Evolutionary conservation across 140 eudicot genomes (phyloP).

Genomic region (Anethum foeniculum): DNA sequence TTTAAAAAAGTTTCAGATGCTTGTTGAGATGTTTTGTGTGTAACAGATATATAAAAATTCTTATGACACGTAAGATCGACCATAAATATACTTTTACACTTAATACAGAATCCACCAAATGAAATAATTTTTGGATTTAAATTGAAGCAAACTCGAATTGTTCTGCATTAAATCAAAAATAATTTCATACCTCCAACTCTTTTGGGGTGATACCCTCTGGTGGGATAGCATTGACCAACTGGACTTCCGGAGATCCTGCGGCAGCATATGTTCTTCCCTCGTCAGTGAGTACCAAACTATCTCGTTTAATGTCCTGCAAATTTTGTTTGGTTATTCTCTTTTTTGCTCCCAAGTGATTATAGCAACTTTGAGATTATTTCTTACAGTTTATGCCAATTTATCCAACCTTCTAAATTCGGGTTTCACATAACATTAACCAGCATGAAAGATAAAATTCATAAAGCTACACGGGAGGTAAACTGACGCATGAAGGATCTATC

Average conservation of each 20-base stretch:
- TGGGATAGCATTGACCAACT: conserved; percentile 61
- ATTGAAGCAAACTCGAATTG: neutral
- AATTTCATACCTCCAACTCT: conserved; percentile 48
- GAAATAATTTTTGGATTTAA: neutral
- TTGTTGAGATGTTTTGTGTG: neutral
- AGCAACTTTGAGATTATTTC: neutral
- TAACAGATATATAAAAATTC: neutral
- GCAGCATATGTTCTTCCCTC: conserved; percentile 80
- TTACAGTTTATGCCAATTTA: neutral
- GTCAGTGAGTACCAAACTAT: conserved; percentile 69
- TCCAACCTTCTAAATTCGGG: neutral
- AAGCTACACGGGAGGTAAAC: no score
- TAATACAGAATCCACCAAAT: neutral
- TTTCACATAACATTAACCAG: neutral
- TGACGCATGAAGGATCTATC: neutral
- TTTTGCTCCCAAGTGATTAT: neutral
- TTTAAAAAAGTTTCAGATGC: neutral
- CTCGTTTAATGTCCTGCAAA: conserved; percentile 84
- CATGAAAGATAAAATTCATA: neutral
- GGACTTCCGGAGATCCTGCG: conserved; percentile 84
- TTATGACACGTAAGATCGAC: neutral
- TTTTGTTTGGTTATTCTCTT: neutral
- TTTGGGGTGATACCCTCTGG: conserved; percentile 63
- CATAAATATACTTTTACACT: neutral
- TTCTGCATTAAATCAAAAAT: neutral